These are phyloP conservation scores for Aureobasidium melanogenum DNA, from an alignment of 2,329 filamentous ascomycete genomes.

Conservation along the genomic window DNA sequence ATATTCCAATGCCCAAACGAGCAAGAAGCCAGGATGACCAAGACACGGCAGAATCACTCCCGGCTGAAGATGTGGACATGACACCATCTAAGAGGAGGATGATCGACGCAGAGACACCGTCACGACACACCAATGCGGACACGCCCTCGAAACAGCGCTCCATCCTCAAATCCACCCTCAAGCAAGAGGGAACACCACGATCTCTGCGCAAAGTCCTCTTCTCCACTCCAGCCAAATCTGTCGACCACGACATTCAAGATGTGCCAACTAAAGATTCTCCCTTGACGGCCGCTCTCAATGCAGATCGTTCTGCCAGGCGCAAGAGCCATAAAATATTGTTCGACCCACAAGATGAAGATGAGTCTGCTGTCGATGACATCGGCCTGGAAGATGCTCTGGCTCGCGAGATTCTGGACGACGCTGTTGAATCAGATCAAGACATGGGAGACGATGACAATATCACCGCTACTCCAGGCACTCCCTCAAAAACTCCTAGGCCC, in stretches of 20 bases:
- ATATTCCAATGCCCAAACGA: constrained; percentile 13
- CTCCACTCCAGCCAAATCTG: constrained; percentile 32
- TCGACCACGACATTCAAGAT: constrained; percentile 22
- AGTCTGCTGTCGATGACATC: constrained; percentile 44
- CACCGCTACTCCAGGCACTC: constrained; percentile 33
- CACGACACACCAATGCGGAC: constrained; percentile 1
- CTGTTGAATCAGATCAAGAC: constrained; percentile 38
- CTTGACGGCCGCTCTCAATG: constrained; percentile 59
- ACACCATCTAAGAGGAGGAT: not conserved
- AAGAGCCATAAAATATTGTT: constrained; percentile 76
- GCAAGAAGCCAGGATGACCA: not conserved
- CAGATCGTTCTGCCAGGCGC: constrained; percentile 75
- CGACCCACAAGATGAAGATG: constrained; percentile 59
- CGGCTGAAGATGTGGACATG: not conserved
- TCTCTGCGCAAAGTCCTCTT: constrained; percentile 39
- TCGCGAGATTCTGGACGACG: constrained; percentile 56
- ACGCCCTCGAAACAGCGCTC: constrained; percentile 22
- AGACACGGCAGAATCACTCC: not conserved
- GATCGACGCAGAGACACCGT: constrained; percentile 2
- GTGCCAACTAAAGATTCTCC: constrained; percentile 35
- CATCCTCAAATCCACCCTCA: constrained; percentile 23
- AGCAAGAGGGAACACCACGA: constrained; percentile 30
- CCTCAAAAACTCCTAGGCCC: constrained; percentile 33
- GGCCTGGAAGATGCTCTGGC: constrained; percentile 60
- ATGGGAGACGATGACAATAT: constrained; percentile 30